These are phyloP conservation scores for Orobanche coerulescens DNA, from an alignment of 257 asterid genomes.

Conservation along the genomic window DNA sequence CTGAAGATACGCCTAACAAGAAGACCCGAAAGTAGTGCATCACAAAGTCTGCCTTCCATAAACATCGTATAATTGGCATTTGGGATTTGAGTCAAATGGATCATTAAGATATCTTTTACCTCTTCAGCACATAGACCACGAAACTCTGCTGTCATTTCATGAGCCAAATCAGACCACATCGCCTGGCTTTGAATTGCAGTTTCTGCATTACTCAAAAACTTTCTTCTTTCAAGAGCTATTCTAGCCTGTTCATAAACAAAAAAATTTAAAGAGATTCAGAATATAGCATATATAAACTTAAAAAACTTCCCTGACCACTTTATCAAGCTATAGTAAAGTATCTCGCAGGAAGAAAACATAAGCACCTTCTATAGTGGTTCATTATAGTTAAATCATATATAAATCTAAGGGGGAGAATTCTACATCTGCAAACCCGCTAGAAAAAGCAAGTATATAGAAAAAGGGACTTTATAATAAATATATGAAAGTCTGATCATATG, in stretches of 20 bases:
- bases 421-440: background rate
- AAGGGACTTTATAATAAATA: background rate
- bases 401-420: background rate
- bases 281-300: background rate
- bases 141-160: conserved; percentile 98
- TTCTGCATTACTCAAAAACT: conserved; percentile 87
- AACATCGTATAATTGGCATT: conserved; percentile 1
- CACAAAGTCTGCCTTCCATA: conserved; percentile 10
- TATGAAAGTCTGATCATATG: background rate
- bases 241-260: conserved; percentile 61
- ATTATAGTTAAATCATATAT: background rate
- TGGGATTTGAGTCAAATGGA: conserved; percentile 8
- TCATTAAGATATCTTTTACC: conserved; percentile 34
- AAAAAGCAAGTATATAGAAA: conserved; percentile 6
- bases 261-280: conserved; percentile 4
- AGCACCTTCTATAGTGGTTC: background rate
- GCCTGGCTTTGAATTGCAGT: conserved; percentile 95
- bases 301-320: background rate
- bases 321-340: conserved; percentile 7
- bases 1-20: conserved; percentile 82
- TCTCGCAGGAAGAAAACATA: background rate
- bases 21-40: conserved; percentile 18
- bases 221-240: conserved; percentile 95
- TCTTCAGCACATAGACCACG: conserved; percentile 99
- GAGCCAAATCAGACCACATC: conserved; percentile 96